Evolutionary conservation across 495 filamentous ascomycete genomes (phyloP), one percentile per base, ranked within the genome.

Genomic region (Daldinia childiae): DNA sequence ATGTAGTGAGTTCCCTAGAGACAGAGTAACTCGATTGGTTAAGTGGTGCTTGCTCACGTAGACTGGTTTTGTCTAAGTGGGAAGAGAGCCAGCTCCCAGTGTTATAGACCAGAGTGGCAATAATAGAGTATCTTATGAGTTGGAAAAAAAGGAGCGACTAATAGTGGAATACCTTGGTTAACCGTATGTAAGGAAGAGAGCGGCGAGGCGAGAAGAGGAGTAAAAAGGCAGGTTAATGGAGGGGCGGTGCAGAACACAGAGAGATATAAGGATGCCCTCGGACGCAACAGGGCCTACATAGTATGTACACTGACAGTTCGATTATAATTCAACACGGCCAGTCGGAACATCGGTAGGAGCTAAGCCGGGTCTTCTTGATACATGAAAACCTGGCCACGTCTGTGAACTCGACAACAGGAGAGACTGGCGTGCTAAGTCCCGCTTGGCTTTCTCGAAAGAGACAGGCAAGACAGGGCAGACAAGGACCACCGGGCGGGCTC

Each of bases 71-170:
- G 74, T 80, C 77, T 62, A 72, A 74, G 78, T 76, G 76, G 69
- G 76, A 82, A 80, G 79, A 82, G 81, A 82, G 79, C 82, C 82
- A 82, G 81, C 80, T 85, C 80, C 81, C 79, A 82, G 80, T 81
- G 78, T 82, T 84, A 82, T 83, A 84, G 79, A 83, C 79, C 79
- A 78, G 78, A 80, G 77, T 70, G 77, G 75, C 79, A 78, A 80
- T 85, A 84, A 76, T 75, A 78, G 48, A 68, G 62, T 66, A 26
- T 74, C 45, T 68, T 67, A 73, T 66, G 76, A 55, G 61, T 60
- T 74, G 58, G 69, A 58, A 65, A 69, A 76, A 76, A 77, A 84
- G 78, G 82, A 84, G 79, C 64, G 82, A 84, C 82, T 81, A 77
- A 69, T 71, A 73, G 71, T 75, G 70, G 73, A 68, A 76, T 77